Evolutionary conservation across 208 protist genomes (phyloP).

Genomic region (Tritrichomonas foetus): DNA sequence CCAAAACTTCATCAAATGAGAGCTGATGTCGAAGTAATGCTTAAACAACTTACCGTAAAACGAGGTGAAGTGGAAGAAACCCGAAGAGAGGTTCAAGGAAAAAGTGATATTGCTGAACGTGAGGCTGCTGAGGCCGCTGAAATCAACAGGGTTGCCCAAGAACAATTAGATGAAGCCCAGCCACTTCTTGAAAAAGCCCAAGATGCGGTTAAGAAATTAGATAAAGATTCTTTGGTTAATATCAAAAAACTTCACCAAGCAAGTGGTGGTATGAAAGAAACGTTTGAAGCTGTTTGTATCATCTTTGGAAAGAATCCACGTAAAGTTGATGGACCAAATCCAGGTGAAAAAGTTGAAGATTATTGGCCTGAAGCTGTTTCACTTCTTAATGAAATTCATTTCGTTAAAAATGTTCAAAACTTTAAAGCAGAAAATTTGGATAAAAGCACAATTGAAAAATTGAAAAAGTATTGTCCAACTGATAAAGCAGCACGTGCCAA

Average conservation of each 20-base stretch:
- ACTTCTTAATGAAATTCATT: constrained; percentile 79
- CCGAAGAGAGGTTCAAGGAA: background rate
- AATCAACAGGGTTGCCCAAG: background rate
- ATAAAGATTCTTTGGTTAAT: constrained; percentile 24
- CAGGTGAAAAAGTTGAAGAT: background rate
- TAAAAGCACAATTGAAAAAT: constrained; percentile 80
- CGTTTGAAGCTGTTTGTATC: constrained; percentile 40
- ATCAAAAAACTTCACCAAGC: constrained; percentile 1
- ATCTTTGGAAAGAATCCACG: background rate
- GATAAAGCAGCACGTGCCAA: constrained; percentile 54
- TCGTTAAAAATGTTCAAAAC: constrained; percentile 83
- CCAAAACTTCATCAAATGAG: background rate
- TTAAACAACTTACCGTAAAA: background rate
- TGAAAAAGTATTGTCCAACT: constrained; percentile 81
- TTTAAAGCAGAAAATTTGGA: constrained; percentile 89
- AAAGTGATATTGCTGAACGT: background rate
- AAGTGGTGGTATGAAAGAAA: background rate
- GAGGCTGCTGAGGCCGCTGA: background rate
- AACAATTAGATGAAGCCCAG: constrained; percentile 11
- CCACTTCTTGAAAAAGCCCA: background rate
- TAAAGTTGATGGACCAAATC: background rate
- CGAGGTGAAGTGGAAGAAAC: background rate
- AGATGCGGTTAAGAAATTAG: background rate
- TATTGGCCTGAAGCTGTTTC: background rate
- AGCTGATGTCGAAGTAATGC: background rate